Conservation (phyloP, 2,329 filamentous ascomycete species). For the Ascochyta clinopodiicola region DNA sequence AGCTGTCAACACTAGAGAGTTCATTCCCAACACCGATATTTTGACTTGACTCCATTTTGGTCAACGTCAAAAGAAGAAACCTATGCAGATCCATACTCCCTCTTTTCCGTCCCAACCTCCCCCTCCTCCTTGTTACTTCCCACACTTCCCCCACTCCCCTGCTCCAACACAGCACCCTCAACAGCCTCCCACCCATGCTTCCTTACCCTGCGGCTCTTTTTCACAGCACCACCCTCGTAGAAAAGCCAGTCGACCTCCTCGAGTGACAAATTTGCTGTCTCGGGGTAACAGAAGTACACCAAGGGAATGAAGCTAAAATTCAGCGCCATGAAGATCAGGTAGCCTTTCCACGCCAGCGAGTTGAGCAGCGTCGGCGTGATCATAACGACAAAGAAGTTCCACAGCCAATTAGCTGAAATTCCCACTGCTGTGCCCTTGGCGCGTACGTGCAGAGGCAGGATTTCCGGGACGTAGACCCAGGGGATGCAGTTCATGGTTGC, state of each 20-base stretch:
- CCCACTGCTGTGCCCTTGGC: conserved; percentile 59
- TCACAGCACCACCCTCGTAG: conserved; percentile 37
- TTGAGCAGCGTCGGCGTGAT: conserved; percentile 59
- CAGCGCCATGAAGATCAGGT: conserved; percentile 60
- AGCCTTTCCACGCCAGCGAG: conserved; percentile 58
- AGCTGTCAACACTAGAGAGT: too few relatives aligned
- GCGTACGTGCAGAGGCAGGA: conserved; percentile 58
- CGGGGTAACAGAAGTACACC: conserved; percentile 55
- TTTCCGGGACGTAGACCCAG: conserved; percentile 60
- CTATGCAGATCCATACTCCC: background rate
- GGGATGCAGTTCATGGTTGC: conserved; percentile 47
- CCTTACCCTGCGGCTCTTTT: conserved; percentile 27
- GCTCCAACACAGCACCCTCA: conserved; percentile 6
- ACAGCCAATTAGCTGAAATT: conserved; percentile 58
- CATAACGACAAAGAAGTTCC: conserved; percentile 61
- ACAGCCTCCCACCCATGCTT: conserved; percentile 34
- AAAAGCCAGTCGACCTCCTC: conserved; percentile 48
- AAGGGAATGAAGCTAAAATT: conserved; percentile 56
- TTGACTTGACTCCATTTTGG: too few relatives aligned
- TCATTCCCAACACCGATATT: too few relatives aligned
- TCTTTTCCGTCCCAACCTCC: conserved; percentile 11
- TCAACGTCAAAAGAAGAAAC: too few relatives aligned
- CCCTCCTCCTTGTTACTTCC: conserved; percentile 16
- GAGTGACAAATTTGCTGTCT: conserved; percentile 44
- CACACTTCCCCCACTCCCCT: background rate